Conservation (phyloP, 768 basidiomycete genomes). For the Steccherinum ochraceum region DNA sequence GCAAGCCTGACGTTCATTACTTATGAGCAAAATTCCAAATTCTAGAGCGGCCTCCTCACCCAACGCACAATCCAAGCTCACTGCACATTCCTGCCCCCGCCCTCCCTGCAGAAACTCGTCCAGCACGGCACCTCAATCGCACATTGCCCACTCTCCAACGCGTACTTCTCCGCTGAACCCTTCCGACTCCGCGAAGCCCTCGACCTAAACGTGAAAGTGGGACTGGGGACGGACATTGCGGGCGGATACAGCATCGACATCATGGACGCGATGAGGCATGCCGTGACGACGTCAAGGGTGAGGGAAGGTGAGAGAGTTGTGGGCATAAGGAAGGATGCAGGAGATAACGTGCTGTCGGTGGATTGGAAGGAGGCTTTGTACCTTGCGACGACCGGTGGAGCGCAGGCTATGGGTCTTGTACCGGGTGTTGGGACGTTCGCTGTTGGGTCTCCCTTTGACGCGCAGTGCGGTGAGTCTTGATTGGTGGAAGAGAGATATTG, state of each 20-base stretch:
- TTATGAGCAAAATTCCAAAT: neutral
- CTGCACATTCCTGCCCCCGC: conserved; percentile 69
- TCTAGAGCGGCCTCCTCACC: conserved; percentile 55
- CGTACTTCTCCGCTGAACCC: conserved; percentile 73
- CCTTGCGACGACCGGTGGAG: conserved; percentile 78
- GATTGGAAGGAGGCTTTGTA: conserved; percentile 81
- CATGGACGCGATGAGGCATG: conserved; percentile 74
- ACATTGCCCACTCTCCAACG: conserved; percentile 86
- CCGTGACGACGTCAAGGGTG: conserved; percentile 66
- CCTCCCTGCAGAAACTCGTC: conserved; percentile 46
- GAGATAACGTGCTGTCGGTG: conserved; percentile 36
- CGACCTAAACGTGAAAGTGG: conserved; percentile 55
- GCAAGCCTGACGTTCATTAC: neutral
- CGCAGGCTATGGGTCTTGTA: conserved; percentile 57
- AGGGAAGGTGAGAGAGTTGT: conserved; percentile 43
- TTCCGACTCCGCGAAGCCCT: conserved; percentile 72
- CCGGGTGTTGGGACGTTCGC: conserved; percentile 42
- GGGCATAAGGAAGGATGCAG: too few relatives aligned
- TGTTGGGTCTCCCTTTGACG: conserved; percentile 66
- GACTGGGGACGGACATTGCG: conserved; percentile 81
- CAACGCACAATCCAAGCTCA: conserved; percentile 75
- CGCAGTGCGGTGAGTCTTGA: conserved; percentile 57
- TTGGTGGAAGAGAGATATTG: too few relatives aligned
- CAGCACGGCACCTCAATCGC: conserved; percentile 57
- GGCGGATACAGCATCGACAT: conserved; percentile 82